Evolutionary conservation across 2,329 filamentous ascomycete species (phyloP), one percentile per base, ranked within the genome.

Genomic region (Calonectria hongkongensis): DNA sequence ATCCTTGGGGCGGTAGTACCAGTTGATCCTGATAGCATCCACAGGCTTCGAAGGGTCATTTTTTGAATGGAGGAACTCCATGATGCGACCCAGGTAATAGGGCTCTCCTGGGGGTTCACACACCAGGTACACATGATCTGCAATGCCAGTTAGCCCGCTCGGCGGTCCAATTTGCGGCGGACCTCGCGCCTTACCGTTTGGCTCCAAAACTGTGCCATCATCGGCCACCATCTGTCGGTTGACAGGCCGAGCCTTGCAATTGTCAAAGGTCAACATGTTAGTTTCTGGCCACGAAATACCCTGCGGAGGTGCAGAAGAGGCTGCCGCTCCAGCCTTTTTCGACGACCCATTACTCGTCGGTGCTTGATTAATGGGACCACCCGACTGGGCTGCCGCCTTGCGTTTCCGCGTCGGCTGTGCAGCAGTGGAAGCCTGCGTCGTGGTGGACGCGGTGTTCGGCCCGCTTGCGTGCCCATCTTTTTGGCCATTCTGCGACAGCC

Each of bases 61-160:
- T 79, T 96, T 92, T 81, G 89, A 87, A 81, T 98, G 95, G 79
- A 98, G 88, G 83, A 98, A 98, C 84, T 99, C 96, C 97, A 99
- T 99, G 83, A 99, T 97, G 79, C 97, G 94, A 75, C 94, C 97
- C 76, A 99, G 88, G 84, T 99, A 99, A 86, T 99, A 99, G 68
- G 97, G 97, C 86, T 99, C 97, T 66, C 97, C 97, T 18, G 97
- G 97, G 64, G 97, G 97, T 85, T 99, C 97, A 86, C 96, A 98
- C 75, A 99, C 94, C 75, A 98, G 91, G 88, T 98, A 99, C 78
- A 98, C 95, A 87, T 98, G 89, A 85, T 92, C 90, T 92, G 84
- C 79, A 75, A 79, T 75, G 76, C 56, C 81, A 74, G 83, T 83
- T 81, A 84, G 81, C 78, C 76, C 73, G 68, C 66, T 79, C 73